phyloP scores from a whole-genome alignment of 345 rosid species.

The Pugionium dolabratum region DNA sequence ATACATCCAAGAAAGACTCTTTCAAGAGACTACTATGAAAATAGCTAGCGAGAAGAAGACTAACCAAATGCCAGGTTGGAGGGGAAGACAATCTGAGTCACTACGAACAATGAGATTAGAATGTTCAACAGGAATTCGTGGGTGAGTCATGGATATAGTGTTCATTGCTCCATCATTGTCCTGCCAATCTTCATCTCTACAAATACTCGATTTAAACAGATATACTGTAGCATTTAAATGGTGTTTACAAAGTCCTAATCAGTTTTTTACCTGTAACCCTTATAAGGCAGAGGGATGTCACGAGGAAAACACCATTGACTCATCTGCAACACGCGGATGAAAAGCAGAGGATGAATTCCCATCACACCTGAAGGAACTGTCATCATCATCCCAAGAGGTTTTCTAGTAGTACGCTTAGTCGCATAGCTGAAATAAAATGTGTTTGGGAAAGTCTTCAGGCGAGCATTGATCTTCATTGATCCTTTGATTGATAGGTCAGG shows the following conservation, averaged over 20 bases:
- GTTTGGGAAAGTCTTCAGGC: constrained; percentile 64
- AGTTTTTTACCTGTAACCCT: constrained; percentile 73
- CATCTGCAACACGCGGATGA: constrained; percentile 85
- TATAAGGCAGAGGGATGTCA: constrained; percentile 69
- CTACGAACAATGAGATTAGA: constrained; percentile 49
- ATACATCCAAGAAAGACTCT: constrained; percentile 24
- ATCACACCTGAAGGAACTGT: constrained; percentile 75
- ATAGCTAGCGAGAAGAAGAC: constrained; percentile 25
- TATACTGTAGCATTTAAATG: constrained; percentile 8
- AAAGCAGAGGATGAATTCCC: constrained; percentile 83
- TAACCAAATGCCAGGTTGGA: constrained; percentile 90
- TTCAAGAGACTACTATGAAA: constrained; percentile 8
- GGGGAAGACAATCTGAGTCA: constrained; percentile 65
- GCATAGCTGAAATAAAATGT: constrained; percentile 96
- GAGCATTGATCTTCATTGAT: constrained; percentile 55
- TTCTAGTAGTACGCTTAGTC: constrained; percentile 71
- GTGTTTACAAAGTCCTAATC: background rate
- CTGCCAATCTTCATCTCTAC: constrained; percentile 95
- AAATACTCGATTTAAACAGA: background rate
- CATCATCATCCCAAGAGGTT: constrained; percentile 48
- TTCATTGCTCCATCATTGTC: constrained; percentile 97
- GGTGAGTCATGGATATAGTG: constrained; percentile 94
- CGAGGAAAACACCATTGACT: constrained; percentile 75
- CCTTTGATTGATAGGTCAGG: constrained; percentile 96
- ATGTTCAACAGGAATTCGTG: constrained; percentile 77